These are phyloP conservation scores for Candida qinlingensis DNA, from an alignment of 805 yeast genomes.

Conservation along the genomic window DNA sequence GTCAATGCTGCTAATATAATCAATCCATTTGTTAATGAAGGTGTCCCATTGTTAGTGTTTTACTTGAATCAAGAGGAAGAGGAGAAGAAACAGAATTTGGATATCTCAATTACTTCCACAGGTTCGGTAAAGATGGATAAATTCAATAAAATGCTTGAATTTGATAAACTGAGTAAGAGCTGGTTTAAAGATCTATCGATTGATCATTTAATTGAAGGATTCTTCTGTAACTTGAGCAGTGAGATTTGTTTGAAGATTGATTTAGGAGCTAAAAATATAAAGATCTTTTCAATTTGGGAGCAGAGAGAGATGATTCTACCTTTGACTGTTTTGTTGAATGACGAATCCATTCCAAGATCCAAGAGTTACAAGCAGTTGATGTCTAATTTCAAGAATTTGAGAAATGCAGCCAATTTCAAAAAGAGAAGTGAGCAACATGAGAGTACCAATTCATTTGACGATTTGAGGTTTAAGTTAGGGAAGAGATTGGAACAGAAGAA, in stretches of 20 bases:
- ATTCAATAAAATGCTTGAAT: conserved; percentile 12
- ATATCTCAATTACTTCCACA: conserved; percentile 6
- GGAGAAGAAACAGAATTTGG: conserved; percentile 11
- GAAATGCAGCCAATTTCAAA: not conserved
- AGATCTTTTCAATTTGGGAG: conserved; percentile 25
- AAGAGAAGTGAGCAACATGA: not conserved
- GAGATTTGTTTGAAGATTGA: conserved; percentile 35
- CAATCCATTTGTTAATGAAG: conserved; percentile 6
- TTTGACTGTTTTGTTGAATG: conserved; percentile 5
- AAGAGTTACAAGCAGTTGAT: conserved; percentile 15
- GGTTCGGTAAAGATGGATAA: conserved; percentile 2
- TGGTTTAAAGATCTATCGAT: conserved; percentile 34
- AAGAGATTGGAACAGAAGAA: conserved; percentile 17
- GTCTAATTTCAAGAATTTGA: not conserved
- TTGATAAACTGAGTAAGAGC: conserved; percentile 36
- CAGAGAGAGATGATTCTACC: conserved; percentile 8
- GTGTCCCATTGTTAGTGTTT: conserved; percentile 34
- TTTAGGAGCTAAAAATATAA: conserved; percentile 27
- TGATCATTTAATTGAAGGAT: conserved; percentile 34
- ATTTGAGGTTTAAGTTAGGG: conserved; percentile 12
- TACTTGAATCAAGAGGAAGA: conserved; percentile 27
- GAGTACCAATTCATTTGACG: conserved; percentile 7
- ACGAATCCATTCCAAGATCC: conserved; percentile 9
- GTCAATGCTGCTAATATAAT: not conserved
- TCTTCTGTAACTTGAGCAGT: conserved; percentile 35